phyloP scores from a whole-genome alignment of 1,284 basidiomycete species.

The Sanghuangporus weigelae region DNA sequence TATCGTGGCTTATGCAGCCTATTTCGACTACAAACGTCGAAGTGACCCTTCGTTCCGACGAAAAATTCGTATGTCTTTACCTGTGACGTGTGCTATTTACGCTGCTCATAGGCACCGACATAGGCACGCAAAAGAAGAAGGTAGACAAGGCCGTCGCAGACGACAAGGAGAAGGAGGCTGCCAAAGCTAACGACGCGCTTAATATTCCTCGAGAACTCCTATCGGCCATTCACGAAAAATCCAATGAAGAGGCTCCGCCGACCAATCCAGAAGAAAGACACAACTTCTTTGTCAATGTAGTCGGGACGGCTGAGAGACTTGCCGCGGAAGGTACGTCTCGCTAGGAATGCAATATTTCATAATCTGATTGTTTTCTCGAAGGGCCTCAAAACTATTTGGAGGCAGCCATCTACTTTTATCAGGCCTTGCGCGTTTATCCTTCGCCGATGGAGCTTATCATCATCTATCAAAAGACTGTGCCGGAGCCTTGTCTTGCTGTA shows the following conservation, averaged over 20 bases:
- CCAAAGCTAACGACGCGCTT: conserved; percentile 28
- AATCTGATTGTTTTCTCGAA: conserved; percentile 26
- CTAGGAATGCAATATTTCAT: neutral
- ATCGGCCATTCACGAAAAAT: conserved; percentile 49
- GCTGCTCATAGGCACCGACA: conserved; percentile 6
- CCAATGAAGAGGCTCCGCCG: conserved; percentile 65
- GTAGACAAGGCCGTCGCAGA: conserved; percentile 73
- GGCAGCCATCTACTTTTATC: conserved; percentile 89
- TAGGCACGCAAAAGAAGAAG: conserved; percentile 91
- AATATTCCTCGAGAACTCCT: conserved; percentile 48
- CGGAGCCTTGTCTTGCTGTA: conserved; percentile 81
- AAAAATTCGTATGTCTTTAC: conserved; percentile 66
- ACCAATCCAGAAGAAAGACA: conserved; percentile 72
- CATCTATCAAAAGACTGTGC: conserved; percentile 92
- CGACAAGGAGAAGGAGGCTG: conserved; percentile 54
- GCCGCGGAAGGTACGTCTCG: conserved; percentile 60
- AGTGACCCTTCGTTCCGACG: conserved; percentile 88
- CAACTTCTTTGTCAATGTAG: conserved; percentile 87
- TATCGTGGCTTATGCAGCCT: conserved; percentile 75
- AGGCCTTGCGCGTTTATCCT: conserved; percentile 92
- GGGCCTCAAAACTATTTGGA: conserved; percentile 73
- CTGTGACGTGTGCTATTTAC: neutral
- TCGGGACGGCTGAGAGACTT: conserved; percentile 84
- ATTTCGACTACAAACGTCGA: conserved; percentile 94
- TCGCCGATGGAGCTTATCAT: conserved; percentile 86